Evolutionary conservation across 768 basidiomycete species (phyloP).

Genomic region (Pleurotus cornucopiae): DNA sequence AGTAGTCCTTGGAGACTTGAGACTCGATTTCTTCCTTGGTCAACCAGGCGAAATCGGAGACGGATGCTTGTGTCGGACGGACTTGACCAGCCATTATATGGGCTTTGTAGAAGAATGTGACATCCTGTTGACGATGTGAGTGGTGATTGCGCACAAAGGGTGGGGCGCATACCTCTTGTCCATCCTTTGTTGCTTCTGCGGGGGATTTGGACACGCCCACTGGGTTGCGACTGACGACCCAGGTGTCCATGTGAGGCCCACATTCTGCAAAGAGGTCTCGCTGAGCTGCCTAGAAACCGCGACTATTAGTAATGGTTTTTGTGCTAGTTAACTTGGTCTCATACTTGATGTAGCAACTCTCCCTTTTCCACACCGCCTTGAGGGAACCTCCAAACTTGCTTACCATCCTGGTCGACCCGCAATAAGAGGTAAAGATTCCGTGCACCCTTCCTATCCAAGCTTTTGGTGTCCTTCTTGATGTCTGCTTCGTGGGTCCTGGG

Average conservation of each 20-base stretch:
- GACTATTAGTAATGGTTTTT: neutral
- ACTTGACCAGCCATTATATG: slow-evolving; percentile 91
- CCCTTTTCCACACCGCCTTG: slow-evolving; percentile 55
- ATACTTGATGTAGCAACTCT: slow-evolving; percentile 77
- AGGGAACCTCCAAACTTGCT: slow-evolving; percentile 79
- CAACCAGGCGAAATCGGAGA: slow-evolving; percentile 87
- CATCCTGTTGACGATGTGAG: slow-evolving; percentile 37
- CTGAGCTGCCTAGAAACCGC: slow-evolving; percentile 60
- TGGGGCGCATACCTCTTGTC: slow-evolving; percentile 8
- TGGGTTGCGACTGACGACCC: slow-evolving; percentile 90
- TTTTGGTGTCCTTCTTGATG: slow-evolving; percentile 53
- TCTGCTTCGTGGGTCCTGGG: slow-evolving; percentile 63
- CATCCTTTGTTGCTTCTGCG: slow-evolving; percentile 21
- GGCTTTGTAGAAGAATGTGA: slow-evolving; percentile 89
- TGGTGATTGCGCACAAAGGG: neutral
- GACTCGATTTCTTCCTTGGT: slow-evolving; percentile 86
- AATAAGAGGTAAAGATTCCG: slow-evolving; percentile 84
- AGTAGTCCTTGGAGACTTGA: slow-evolving; percentile 66
- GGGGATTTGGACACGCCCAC: slow-evolving; percentile 71
- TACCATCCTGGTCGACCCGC: slow-evolving; percentile 42
- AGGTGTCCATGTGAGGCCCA: slow-evolving; percentile 84
- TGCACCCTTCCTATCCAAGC: slow-evolving; percentile 77
- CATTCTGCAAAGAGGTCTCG: slow-evolving; percentile 67
- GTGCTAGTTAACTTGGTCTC: slow-evolving; percentile 13
- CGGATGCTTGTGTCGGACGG: slow-evolving; percentile 43